Conservation (phyloP, 164 flowering plant species). For the Vitis labrusca region DNA sequence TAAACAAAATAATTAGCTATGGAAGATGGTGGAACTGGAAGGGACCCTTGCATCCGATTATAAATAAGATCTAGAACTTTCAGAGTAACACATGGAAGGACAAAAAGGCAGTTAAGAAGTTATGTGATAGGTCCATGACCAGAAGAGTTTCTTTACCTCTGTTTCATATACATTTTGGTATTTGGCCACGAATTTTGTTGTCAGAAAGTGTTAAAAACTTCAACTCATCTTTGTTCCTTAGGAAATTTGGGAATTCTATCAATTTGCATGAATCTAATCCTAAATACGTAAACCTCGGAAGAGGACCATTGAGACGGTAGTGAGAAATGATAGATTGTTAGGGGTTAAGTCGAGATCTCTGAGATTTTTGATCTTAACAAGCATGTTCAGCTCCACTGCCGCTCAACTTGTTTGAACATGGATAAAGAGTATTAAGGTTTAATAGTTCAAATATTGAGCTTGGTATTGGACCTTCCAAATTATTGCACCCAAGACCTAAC, state of each 20-base stretch:
- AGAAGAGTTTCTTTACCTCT: background rate
- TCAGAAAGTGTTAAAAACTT: background rate
- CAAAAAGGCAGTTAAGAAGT: slow-evolving; percentile 2
- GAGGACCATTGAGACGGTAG: background rate
- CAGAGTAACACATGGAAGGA: background rate
- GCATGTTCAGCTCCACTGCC: slow-evolving; percentile 19
- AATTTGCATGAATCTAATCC: slow-evolving; percentile 1
- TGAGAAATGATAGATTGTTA: slow-evolving; percentile 9
- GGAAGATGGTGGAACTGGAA: slow-evolving; percentile 8
- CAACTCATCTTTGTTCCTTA: background rate
- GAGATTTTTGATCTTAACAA: slow-evolving; percentile 9
- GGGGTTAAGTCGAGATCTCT: background rate
- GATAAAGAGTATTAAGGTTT: slow-evolving; percentile 8
- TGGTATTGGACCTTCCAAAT: slow-evolving; percentile 18
- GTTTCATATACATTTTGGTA: slow-evolving; percentile 9
- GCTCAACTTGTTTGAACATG: slow-evolving; percentile 13
- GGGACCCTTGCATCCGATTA: slow-evolving; percentile 8
- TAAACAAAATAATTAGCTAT: background rate
- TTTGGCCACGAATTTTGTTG: slow-evolving; percentile 11
- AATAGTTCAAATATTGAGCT: slow-evolving; percentile 5
- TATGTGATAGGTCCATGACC: slow-evolving; percentile 7
- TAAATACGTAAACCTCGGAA: background rate
- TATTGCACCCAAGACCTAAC: slow-evolving; percentile 3
- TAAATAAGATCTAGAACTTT: background rate
- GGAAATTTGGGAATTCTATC: slow-evolving; percentile 2